A percentile compares a stretch with the other conserved stretches of the same genome.
Evolutionary conservation across 139 green algal species (phyloP).

Genomic region (Haematococcus lacustris): DNA sequence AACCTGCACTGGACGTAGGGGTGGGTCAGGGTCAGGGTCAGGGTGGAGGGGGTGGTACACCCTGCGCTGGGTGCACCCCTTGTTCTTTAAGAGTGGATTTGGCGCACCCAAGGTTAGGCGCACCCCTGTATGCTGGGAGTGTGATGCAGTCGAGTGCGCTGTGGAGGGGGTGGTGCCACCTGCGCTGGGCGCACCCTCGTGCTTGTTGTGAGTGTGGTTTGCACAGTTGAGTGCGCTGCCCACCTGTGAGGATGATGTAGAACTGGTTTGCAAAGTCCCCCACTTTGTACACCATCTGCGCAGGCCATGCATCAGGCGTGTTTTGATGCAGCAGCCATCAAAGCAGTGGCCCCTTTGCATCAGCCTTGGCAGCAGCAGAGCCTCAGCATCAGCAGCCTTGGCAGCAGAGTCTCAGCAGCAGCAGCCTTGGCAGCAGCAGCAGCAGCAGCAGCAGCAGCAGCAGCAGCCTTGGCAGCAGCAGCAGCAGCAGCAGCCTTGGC

Average conservation of each 20-base stretch:
- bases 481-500: no score
- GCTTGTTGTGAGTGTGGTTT: not conserved
- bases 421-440: no score
- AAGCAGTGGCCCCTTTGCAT: not conserved
- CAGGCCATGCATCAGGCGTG: no score
- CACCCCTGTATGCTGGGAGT: not conserved
- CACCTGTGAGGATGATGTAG: conserved; percentile 48
- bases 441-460: not conserved
- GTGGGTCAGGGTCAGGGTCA: no score
- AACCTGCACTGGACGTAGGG: no score
- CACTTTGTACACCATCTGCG: conserved; percentile 31
- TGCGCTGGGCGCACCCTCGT: not conserved
- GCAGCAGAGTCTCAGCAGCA: no score
- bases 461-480: no score
- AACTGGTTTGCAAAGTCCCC: conserved; percentile 37
- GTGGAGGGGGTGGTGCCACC: not conserved
- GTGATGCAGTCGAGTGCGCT: not conserved
- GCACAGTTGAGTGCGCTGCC: not conserved
- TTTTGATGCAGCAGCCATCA: not conserved
- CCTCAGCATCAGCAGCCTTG: no score
- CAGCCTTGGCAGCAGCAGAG: not conserved
- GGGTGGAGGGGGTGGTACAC: no score
- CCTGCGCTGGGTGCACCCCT: not conserved
- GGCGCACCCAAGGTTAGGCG: not conserved
- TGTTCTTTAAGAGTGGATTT: not conserved